Conservation (phyloP, 805 yeast species). For the Isabelozyma rhagii region DNA sequence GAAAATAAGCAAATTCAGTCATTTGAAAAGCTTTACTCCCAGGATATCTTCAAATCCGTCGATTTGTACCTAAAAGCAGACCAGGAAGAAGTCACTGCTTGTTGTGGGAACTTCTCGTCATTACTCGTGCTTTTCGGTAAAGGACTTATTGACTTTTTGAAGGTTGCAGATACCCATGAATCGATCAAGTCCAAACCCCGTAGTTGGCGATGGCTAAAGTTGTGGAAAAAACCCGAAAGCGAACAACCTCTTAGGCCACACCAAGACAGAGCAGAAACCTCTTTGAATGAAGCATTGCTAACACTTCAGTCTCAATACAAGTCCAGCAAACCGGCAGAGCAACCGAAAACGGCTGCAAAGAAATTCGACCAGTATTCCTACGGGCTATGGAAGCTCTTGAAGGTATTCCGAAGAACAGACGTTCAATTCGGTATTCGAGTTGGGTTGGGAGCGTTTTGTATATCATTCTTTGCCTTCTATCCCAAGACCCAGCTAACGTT, state of each 20-base stretch:
- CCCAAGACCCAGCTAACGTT: constrained; percentile 54
- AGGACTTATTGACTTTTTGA: constrained; percentile 51
- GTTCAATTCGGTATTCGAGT: constrained; percentile 78
- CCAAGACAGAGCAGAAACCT: constrained; percentile 1
- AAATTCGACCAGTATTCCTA: constrained; percentile 7
- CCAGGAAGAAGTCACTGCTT: constrained; percentile 79
- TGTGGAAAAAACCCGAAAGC: constrained; percentile 38
- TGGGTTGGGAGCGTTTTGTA: constrained; percentile 67
- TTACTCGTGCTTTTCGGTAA: constrained; percentile 59
- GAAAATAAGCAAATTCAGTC: constrained; percentile 56
- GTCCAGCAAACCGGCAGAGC: background rate
- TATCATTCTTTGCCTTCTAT: constrained; percentile 66
- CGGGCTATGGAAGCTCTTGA: constrained; percentile 48
- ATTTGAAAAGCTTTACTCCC: constrained; percentile 54
- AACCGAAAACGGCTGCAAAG: background rate
- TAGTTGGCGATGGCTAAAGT: constrained; percentile 51
- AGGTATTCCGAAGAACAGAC: constrained; percentile 58
- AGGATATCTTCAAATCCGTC: constrained; percentile 44
- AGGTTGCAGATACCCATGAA: constrained; percentile 37
- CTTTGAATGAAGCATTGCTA: constrained; percentile 32
- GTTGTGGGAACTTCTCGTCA: constrained; percentile 76
- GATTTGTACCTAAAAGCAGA: constrained; percentile 46
- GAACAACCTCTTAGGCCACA: constrained; percentile 3
- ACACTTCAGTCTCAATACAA: constrained; percentile 25
- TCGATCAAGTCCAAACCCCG: constrained; percentile 14